Evolutionary conservation across 176 grass and related monocot species (phyloP), one percentile per base, ranked within the genome.

Genomic region (Avena eriantha): DNA sequence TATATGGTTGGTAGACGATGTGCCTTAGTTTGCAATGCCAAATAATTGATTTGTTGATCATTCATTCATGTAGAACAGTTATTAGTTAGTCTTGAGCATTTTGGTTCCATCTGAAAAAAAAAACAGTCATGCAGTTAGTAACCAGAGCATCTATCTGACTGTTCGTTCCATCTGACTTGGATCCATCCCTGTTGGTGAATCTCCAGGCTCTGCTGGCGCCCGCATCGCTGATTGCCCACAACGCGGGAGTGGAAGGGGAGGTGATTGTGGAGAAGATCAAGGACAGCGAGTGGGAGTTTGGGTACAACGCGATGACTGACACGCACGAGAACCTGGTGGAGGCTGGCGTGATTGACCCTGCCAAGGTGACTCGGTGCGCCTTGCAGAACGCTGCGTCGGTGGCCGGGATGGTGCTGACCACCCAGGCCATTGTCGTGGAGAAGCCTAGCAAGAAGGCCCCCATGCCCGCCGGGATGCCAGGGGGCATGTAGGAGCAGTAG

Each of bases 241-340:
- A 98, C 60, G 95, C 95, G 0, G 95, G 95, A 21, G 93, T 98
- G 31, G 95, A 98, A 88, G 95, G 91, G 2, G 95, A 95, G 53
- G 93, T 98, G 36, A 87, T 98, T 7, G 93, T 98, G 29, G 93
- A 98, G 59, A 95, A 98, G 73, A 82, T 95, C 65, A 92, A 80
- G 83, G 89, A 87, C 67, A 93, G 89, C 3, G 91, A 92, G 33
- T 95, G 95, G 95, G 95, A 95, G 41, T 34, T 93, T 21, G 95
- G 95, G 12, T 98, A 98, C 88, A 95, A 98, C 33, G 95, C 95
- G 33, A 98, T 98, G 95, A 48, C 77, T 2, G 93, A 98, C 89
- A 86, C 75, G 39, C 92, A 95, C 0, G 89, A 98, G 91, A 98
- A 98, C 92, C 63, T 95, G 59, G 91, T 98, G 1, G 91, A 98